A percentile compares a stretch with the other conserved stretches of the same genome.
Conservation (phyloP, 768 basidiomycete genomes). For the Pleurotus ostreatus region DNA sequence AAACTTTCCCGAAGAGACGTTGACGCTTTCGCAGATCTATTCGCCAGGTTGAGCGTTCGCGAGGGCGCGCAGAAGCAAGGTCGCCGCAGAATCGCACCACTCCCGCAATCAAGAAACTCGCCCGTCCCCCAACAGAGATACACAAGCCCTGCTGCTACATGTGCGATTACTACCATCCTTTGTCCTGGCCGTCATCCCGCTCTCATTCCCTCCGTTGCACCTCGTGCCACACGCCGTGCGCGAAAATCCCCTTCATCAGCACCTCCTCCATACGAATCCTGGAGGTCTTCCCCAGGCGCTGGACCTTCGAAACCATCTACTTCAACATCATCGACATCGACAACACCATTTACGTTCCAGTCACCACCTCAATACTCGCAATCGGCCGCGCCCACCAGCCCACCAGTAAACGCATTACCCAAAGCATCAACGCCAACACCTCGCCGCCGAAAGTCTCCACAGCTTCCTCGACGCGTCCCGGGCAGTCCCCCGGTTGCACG, state of each 20-base stretch:
- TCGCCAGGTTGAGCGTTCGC: slow-evolving; percentile 22
- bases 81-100: slow-evolving; percentile 1
- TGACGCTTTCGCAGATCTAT: slow-evolving; percentile 18
- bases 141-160: slow-evolving; percentile 20
- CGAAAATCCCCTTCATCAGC: not conserved
- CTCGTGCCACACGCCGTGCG: not conserved
- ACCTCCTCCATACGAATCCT: not conserved
- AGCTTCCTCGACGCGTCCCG: slow-evolving; percentile 23
- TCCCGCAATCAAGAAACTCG: not conserved
- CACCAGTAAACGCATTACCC: not conserved
- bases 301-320: not conserved
- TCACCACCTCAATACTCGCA: slow-evolving; percentile 1
- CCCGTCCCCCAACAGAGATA: not conserved
- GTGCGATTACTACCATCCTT: slow-evolving; percentile 15
- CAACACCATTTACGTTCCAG: not conserved
- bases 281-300: not conserved
- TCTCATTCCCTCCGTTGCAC: slow-evolving; percentile 11
- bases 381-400: slow-evolving; percentile 2
- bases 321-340: not conserved
- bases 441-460: slow-evolving; percentile 17
- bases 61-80: slow-evolving; percentile 4
- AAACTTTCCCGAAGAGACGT: slow-evolving; percentile 5
- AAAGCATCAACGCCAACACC: not conserved
- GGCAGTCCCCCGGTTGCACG: slow-evolving; percentile 12
- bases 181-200: slow-evolving; percentile 24